phyloP scores from a whole-genome alignment of 768 basidiomycete genomes.

The Melanogaster broomeanus region DNA sequence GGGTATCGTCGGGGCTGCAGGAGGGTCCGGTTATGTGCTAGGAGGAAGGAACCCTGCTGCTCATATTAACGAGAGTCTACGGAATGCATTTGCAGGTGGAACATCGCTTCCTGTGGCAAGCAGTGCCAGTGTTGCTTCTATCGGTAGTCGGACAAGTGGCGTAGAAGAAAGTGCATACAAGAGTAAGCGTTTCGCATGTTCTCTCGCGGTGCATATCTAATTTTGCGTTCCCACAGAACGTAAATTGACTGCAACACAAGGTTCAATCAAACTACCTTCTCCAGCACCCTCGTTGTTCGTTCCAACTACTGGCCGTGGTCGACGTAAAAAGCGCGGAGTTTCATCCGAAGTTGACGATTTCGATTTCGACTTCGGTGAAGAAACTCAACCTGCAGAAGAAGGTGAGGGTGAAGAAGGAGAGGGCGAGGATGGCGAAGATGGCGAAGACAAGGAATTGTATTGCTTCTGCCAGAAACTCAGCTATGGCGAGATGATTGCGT shows the following conservation, averaged over 20 bases:
- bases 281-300: slow-evolving; percentile 33
- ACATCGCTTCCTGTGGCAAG: slow-evolving; percentile 23
- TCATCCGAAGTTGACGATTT: slow-evolving; percentile 36
- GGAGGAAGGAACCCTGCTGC: slow-evolving; percentile 40
- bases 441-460: slow-evolving; percentile 59
- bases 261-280: slow-evolving; percentile 36
- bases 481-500: slow-evolving; percentile 70
- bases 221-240: slow-evolving; percentile 24
- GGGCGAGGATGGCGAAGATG: slow-evolving; percentile 50
- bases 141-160: slow-evolving; percentile 14
- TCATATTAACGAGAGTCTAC: slow-evolving; percentile 41
- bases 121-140: not conserved
- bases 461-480: slow-evolving; percentile 65
- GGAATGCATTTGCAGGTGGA: slow-evolving; percentile 34
- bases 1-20: slow-evolving; percentile 6
- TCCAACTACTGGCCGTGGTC: slow-evolving; percentile 30
- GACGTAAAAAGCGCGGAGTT: slow-evolving; percentile 37
- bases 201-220: not conserved
- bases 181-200: slow-evolving; percentile 18
- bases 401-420: slow-evolving; percentile 37
- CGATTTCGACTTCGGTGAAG: slow-evolving; percentile 36
- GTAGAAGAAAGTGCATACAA: slow-evolving; percentile 31
- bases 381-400: slow-evolving; percentile 29
- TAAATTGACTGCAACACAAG: slow-evolving; percentile 28
- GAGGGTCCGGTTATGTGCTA: slow-evolving; percentile 29